Base-by-base conservation (phyloP, 371 early-diverging fungal species). In the Mucor irregularis region DNA sequence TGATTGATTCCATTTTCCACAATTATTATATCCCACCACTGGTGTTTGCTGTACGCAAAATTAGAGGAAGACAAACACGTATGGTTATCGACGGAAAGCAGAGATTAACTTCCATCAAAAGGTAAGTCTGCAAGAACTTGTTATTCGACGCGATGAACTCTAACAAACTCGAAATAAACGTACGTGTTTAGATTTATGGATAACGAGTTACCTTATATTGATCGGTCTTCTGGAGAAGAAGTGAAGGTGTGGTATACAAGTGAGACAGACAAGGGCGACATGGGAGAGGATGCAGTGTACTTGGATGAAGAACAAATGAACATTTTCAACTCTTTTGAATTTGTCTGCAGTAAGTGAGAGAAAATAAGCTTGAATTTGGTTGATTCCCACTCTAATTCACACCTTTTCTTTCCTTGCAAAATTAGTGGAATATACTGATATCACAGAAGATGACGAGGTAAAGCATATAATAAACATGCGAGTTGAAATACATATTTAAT, bases 61-160 rank as follows among this genome's bases (percentile, higher is more conserved):
- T 49, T 4, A 39, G 42, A 30, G 48, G 44, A 0, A 26, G 35
- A 4, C 39, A 53, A 0, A 43, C 57, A 2, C 67, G 68, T 37
- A 49, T 58, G 4, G 71, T 69, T 21, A 63, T 75, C 34, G 72
- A 75, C 42, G 76, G 76, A 17, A 75, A 75, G 29, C 76, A 75
- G 28, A 38, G 75, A 25, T 33, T 75, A 16, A 69, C 72, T 4
- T 57, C 75, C 0, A 62, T 69, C 13, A 42, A 57, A 22, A 59
- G 51, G 75, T 69, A 64, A 44, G 47, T 24, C 22, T 4, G n/a
- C 35, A 5, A 5, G 14, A 1, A 3, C 5, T 2, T 5, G n/a
- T 17, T 17, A 38, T n/a, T n/a, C n/a, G 22, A 24, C 11, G 25
- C 11, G 21, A 40, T 40, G 5, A 35, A 44, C 40, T 14, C 8